phyloP scores from a whole-genome alignment of 495 filamentous ascomycete genomes.

The Trichocladium antarcticum region DNA sequence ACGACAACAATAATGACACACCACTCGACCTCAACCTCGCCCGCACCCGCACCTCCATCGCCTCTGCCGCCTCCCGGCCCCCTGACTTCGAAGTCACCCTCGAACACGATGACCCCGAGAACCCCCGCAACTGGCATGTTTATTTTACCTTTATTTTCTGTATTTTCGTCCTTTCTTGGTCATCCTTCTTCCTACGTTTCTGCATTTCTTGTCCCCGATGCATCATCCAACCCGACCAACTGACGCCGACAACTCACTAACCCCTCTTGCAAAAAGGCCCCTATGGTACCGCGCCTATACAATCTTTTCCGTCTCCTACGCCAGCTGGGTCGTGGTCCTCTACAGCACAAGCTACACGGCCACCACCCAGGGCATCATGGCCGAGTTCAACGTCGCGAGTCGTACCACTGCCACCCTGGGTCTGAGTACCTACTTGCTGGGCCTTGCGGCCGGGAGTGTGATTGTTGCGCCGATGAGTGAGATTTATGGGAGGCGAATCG shows the following conservation, averaged over 20 bases:
- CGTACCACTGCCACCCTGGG: constrained; percentile 57
- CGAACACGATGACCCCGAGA: constrained; percentile 51
- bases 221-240: too few species aligned
- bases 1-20: constrained; percentile 1
- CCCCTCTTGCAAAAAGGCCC: constrained; percentile 24
- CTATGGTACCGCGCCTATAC: constrained; percentile 53
- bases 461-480: constrained; percentile 65
- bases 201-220: too few species aligned
- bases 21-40: constrained; percentile 13
- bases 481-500: constrained; percentile 63
- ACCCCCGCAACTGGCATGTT: constrained; percentile 66
- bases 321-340: constrained; percentile 67
- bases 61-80: constrained; percentile 48
- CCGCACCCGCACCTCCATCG: constrained; percentile 40
- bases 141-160: too few species aligned
- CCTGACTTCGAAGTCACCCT: constrained; percentile 70
- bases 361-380: constrained; percentile 52
- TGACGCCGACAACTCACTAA: too few species aligned
- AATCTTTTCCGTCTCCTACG: constrained; percentile 55
- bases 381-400: constrained; percentile 48
- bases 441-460: constrained; percentile 61
- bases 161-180: too few species aligned
- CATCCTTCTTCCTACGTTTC: too few species aligned
- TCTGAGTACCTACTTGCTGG: constrained; percentile 66
- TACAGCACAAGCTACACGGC: constrained; percentile 78